phyloP scores from a whole-genome alignment of 2,329 filamentous ascomycete species.

The Alternaria gansuensis region DNA sequence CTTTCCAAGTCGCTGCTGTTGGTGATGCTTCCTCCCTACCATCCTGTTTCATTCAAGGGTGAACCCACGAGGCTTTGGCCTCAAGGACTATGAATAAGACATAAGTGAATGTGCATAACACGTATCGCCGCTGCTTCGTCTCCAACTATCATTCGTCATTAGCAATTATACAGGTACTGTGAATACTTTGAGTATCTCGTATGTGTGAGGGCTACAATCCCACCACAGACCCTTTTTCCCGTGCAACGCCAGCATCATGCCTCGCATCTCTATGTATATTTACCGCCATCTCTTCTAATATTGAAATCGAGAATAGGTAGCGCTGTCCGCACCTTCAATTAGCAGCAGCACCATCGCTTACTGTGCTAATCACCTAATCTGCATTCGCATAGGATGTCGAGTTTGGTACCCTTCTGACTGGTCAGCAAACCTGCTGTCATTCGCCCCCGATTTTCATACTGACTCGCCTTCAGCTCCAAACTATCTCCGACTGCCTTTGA shows the following conservation, averaged over 20 bases:
- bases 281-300: neutral
- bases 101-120: neutral
- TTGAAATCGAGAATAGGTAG: too few relatives aligned
- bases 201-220: neutral
- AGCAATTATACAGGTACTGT: neutral
- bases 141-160: neutral
- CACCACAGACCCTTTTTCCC: neutral
- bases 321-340: neutral
- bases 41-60: neutral
- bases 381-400: conserved; percentile 1
- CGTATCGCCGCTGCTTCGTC: neutral
- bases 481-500: neutral
- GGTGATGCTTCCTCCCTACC: neutral
- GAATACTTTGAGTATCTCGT: neutral
- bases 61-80: neutral
- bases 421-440: neutral
- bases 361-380: neutral
- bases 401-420: neutral
- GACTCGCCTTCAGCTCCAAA: neutral
- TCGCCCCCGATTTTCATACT: neutral
- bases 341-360: neutral
- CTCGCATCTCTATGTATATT: neutral
- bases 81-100: neutral
- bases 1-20: neutral
- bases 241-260: neutral